Evolutionary conservation across 108 stramenopile species (phyloP), one percentile per base, ranked within the genome.

Genomic region (Bacterosira constricta): DNA sequence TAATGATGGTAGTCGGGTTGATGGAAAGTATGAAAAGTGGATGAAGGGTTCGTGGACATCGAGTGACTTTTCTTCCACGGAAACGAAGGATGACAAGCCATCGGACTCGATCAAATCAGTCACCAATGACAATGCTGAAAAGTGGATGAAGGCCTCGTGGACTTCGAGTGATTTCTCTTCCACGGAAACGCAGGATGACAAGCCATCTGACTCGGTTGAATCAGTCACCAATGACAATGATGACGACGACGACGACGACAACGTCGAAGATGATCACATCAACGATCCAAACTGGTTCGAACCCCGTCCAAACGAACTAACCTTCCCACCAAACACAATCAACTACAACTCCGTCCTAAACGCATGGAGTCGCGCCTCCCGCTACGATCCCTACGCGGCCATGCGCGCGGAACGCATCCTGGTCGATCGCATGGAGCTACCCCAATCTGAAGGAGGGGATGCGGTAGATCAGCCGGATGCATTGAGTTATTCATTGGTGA

Each of bases 401-500:
- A 17, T 66, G 10, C 80, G 75, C n/a, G 80, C 80, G 0, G 80
- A 81, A 44, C 11, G 65, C 8, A 71, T 81, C 42, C 60, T 81
- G 17, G 47, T 81, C 6, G 69, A 81, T 26, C 55, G 76, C 30
- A 81, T 81, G 80, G 80, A 79, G 39, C 39, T 35, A 26, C 58
- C 70, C 7, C 29, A 30, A 20, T 60, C 63, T 3, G 70, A 82
- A 26, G 82, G 86, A 29, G 86, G 85, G 2, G 85, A 84, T 59
- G 85, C 83, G 17, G 86, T 88, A 3, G 80, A 85, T 60, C n/a
- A n/a, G n/a, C 91, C 88, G 5, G 88, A 89, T 77, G 82, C 83
- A 5, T 53, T 90, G 29, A 89, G 85, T 34, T 92, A 92, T 60
- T 72, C 87, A 0, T 65, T 86, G 25, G 74, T 84, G 6, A 85